Evolutionary conservation across 192 early-diverging fungal species (phyloP).

Genomic region (Diversispora eburnea): DNA sequence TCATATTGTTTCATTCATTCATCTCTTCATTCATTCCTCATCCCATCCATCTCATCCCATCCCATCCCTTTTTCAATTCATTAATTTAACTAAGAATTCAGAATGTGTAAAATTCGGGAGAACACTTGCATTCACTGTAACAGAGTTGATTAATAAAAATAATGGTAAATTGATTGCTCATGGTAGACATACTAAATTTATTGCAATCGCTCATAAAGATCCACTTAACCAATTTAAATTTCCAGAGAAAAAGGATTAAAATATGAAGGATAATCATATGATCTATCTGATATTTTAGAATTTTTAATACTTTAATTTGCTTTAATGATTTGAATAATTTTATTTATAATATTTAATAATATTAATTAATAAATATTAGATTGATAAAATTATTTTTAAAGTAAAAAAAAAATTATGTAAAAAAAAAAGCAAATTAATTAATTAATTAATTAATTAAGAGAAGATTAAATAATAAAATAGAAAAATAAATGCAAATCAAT

Average conservation of each 20-base stretch:
- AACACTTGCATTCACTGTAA: constrained; percentile 48
- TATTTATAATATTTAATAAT: too few relatives aligned
- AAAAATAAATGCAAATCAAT: too few relatives aligned
- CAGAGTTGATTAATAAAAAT: constrained; percentile 43
- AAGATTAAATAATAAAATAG: too few relatives aligned
- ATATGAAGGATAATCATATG: background rate
- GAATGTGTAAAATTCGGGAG: constrained; percentile 51
- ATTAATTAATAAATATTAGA: too few relatives aligned
- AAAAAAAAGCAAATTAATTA: too few relatives aligned
- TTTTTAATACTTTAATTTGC: too few relatives aligned
- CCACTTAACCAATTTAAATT: constrained; percentile 3
- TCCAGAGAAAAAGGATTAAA: background rate
- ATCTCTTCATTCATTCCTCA: too few relatives aligned
- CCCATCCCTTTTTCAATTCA: background rate
- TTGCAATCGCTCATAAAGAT: constrained; percentile 37
- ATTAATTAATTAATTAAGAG: too few relatives aligned
- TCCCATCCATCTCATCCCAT: background rate
- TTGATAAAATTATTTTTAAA: too few relatives aligned
- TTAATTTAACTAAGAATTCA: constrained; percentile 34
- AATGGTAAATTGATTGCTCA: constrained; percentile 42
- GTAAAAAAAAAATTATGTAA: too few relatives aligned
- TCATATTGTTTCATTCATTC: background rate
- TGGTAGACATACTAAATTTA: constrained; percentile 57
- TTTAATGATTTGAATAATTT: too few relatives aligned
- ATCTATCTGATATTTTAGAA: too few relatives aligned